Evolutionary conservation across 2,329 filamentous ascomycete species (phyloP), one percentile per base, ranked within the genome.

Genomic region (Colletotrichum godetiae): DNA sequence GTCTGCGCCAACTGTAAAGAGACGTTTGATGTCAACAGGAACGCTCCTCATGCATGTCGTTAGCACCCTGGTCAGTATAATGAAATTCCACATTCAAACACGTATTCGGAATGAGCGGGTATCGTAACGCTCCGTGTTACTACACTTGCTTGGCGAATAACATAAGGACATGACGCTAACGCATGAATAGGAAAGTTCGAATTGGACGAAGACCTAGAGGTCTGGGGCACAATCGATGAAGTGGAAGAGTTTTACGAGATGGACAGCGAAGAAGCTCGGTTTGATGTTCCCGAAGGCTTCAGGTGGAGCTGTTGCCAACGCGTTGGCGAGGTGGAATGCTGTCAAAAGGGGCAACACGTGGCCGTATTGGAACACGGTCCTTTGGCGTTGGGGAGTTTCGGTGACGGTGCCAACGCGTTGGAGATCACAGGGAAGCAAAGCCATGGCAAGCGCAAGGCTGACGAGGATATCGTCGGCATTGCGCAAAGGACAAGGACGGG

Each of bases 261-360:
- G 31, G 60, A 69, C n/a, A 35, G 60, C 60, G 42, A 52, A 13
- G n/a, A 33, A 11, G 2, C 5, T 33, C 46, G 60, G 5, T 5
- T 10, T 7, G 49, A 57, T 2, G 5, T 10, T 4, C 67, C 67
- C 4, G 60, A 65, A 1, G 60, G 60, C 5, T 69, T 69, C 67
- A 69, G 29, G n/a, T 69, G 67, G 67, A 69, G 60, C 53, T 58
- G 67, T n/a, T 69, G 60, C 59, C n/a, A 52, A 10, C 49, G 49
- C 24, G 61, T 49, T 1, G 67, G 67, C n/a, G 31, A 35, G 4
- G 60, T 69, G 3, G 29, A 33, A 31, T 52, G 67, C 22, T 65
- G 67, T 33, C 11, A 27, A 27, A 49, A 29, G 31, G 52, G 27
- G 12, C 22, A 27, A 31, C 67, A 65, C 35, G 49, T 53, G 11